Evolutionary conservation across 2,329 filamentous ascomycete genomes (phyloP), one percentile per base, ranked within the genome.

Genomic region (Aspergillus terreus): DNA sequence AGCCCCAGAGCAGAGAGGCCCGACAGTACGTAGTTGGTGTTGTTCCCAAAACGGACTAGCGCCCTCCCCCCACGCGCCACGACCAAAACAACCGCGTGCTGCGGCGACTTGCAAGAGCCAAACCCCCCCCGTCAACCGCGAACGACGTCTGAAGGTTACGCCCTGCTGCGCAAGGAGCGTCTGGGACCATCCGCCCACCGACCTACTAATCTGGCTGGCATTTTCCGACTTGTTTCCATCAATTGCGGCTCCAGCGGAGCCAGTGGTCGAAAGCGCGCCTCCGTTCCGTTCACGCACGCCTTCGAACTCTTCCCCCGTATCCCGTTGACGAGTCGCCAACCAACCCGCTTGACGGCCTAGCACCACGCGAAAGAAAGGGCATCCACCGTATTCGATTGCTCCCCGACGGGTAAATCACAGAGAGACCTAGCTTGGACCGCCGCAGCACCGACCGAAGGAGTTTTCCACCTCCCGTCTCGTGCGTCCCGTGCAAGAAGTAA

Each of bases 71-170:
- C 68, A 68, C 68, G 66, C 68, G 66, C 64, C 62, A 66, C 63
- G 60, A 70, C 67, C 68, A 70, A 71, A 71, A 70, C 66, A 70
- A 70, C 65, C 65, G 67, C 67, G 67, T 69, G 66, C 61, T 59
- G 52, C 57, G 55, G 50, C 48, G 51, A 59, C 56, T 55, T 53
- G 46, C 51, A 53, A 56, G 47, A 54, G 53, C 47, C 53, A 57
- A 56, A 55, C 50, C 52, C 51, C 50, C 50, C 51, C 51, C 56
- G 51, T 57, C 55, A 52, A 53, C 49, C 27, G 47, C 47, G 41
- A 44, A 30, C 47, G 44, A 59, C 54, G 52, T 53, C 52, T 15
- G 51, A 49, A 42, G 46, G 41, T 50, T 43, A 45, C 23, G 44
- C 47, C 52, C 55, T 47, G 43, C 57, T 52, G 56, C 57, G 56